Conservation (phyloP, 257 asterid species). For the Nyctanthes arbortristis region DNA sequence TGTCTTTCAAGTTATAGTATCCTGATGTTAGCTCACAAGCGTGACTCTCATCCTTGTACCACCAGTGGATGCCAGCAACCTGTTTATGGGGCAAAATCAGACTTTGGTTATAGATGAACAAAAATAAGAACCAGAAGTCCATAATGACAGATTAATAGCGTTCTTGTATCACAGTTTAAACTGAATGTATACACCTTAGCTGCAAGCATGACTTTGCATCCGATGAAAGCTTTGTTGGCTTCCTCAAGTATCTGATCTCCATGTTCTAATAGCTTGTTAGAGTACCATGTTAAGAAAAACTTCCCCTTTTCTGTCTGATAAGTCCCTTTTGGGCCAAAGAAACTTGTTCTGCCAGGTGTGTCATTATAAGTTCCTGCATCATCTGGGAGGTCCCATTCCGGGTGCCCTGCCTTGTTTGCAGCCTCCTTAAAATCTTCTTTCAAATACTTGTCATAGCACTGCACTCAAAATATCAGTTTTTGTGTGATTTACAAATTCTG, state of each 20-base stretch:
- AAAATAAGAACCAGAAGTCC: not conserved
- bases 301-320: conserved; percentile 65
- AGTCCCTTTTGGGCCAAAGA: conserved; percentile 63
- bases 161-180: not conserved
- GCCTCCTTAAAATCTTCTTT: conserved; percentile 51
- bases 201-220: conserved; percentile 38
- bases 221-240: conserved; percentile 66
- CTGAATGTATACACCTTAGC: conserved; percentile 31
- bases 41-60: conserved; percentile 74
- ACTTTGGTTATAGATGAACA: not conserved
- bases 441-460: conserved; percentile 82
- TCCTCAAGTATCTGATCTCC: conserved; percentile 84
- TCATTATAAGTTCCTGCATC: conserved; percentile 58
- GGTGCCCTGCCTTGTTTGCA: conserved; percentile 59
- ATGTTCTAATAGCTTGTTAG: conserved; percentile 65
- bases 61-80: conserved; percentile 89
- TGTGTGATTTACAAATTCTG: not conserved
- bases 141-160: not conserved
- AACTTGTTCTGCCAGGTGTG: conserved; percentile 59
- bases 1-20: conserved; percentile 54
- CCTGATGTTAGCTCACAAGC: conserved; percentile 86
- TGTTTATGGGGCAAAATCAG: conserved; percentile 19
- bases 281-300: conserved; percentile 77
- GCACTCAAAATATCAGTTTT: conserved; percentile 8
- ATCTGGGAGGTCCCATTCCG: conserved; percentile 61